Evolutionary conservation across 768 basidiomycete species (phyloP).

Genomic region (Tricholoma bakamatsutake): DNA sequence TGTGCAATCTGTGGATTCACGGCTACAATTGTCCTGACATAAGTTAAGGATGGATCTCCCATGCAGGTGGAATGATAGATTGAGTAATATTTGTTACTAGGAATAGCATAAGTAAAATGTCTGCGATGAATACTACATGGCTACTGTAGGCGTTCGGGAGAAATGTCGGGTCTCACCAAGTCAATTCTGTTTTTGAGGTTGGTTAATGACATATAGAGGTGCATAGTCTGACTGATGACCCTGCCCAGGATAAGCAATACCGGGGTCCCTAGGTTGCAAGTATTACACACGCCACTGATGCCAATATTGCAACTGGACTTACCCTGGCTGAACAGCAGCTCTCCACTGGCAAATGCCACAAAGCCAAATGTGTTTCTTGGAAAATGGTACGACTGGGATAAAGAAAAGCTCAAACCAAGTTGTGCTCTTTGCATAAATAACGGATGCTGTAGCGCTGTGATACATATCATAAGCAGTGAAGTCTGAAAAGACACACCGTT

Average conservation of each 20-base stretch:
- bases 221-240: constrained; percentile 34
- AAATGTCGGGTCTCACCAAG: neutral
- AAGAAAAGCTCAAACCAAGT: constrained; percentile 77
- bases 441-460: constrained; percentile 38
- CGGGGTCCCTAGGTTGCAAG: constrained; percentile 20
- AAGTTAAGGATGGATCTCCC: too few relatives aligned
- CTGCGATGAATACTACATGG: too few relatives aligned
- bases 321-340: constrained; percentile 47
- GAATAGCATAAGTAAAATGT: too few relatives aligned
- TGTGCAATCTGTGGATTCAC: neutral
- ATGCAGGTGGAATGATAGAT: too few relatives aligned
- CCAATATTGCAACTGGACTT: constrained; percentile 13
- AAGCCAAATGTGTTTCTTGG: constrained; percentile 57
- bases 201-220: constrained; percentile 31
- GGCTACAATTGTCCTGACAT: too few relatives aligned
- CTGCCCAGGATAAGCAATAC: constrained; percentile 14
- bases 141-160: neutral
- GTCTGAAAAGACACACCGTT: constrained; percentile 41
- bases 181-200: constrained; percentile 12
- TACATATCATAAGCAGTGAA: constrained; percentile 3
- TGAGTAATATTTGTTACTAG: too few relatives aligned
- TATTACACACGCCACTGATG: neutral
- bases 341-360: constrained; percentile 70
- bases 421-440: constrained; percentile 56
- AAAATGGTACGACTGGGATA: constrained; percentile 64